Percentiles rank a stretch among this genome's conserved stretches.
Evolutionary conservation across 2,329 filamentous ascomycete genomes (phyloP).

Genomic region (Fusarium sp.): DNA sequence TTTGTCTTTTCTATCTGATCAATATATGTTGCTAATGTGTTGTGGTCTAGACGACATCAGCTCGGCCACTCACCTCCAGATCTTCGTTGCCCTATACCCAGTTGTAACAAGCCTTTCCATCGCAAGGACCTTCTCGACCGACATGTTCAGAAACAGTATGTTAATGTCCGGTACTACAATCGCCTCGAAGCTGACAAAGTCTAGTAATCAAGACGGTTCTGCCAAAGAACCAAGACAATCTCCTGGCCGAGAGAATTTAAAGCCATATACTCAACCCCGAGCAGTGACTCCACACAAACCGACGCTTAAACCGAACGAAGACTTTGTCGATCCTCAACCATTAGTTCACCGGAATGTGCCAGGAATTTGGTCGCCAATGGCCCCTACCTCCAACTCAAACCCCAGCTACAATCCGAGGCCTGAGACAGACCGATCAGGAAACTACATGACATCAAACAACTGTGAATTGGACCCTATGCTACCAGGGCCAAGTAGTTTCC

Average conservation of each 20-base stretch:
- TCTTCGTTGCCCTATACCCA: conserved; percentile 61
- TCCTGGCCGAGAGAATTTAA: conserved; percentile 28
- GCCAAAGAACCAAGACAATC: conserved; percentile 7
- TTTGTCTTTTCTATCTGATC: conserved; percentile 47
- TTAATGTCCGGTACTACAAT: background rate
- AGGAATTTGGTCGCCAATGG: conserved; percentile 40
- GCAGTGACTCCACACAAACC: conserved; percentile 15
- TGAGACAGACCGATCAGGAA: conserved; percentile 32
- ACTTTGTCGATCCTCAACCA: conserved; percentile 20
- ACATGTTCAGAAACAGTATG: conserved; percentile 59
- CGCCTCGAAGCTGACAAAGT: conserved; percentile 26
- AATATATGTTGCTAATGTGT: conserved; percentile 41
- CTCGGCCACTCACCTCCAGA: conserved; percentile 67
- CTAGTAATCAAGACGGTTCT: conserved; percentile 39
- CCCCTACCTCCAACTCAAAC: conserved; percentile 13
- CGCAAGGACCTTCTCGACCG: conserved; percentile 69
- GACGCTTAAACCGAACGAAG: background rate
- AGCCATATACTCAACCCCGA: conserved; percentile 31
- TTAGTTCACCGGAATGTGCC: conserved; percentile 21
- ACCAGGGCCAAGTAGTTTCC: conserved; percentile 28
- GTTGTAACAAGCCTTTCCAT: conserved; percentile 68
- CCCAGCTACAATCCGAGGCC: conserved; percentile 25
- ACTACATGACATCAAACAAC: conserved; percentile 37
- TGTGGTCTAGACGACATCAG: conserved; percentile 64
- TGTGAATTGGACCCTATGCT: conserved; percentile 42